phyloP scores from a whole-genome alignment of 495 filamentous ascomycete species.

The Cetradonia linearis region DNA sequence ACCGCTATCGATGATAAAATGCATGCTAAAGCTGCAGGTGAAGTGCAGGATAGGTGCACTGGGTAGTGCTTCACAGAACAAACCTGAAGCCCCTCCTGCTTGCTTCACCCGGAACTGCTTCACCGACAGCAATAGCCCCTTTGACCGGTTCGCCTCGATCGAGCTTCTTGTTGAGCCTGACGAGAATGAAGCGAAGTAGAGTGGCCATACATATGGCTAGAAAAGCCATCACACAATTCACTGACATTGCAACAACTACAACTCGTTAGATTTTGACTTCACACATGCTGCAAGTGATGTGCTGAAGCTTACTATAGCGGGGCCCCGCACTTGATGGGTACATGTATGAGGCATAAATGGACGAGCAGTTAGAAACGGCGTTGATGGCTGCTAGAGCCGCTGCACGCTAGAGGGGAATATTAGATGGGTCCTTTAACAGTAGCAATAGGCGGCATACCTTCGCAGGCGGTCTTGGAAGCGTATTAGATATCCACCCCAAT shows the following conservation, averaged over 20 bases:
- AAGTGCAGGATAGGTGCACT: not conserved
- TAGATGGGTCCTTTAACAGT: not conserved
- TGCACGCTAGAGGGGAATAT: conserved; percentile 40
- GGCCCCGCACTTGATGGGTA: conserved; percentile 45
- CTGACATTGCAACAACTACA: conserved; percentile 56
- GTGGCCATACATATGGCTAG: conserved; percentile 59
- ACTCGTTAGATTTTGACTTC: not conserved
- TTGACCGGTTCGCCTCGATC: conserved; percentile 42
- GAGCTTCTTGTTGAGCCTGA: conserved; percentile 61
- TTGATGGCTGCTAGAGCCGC: conserved; percentile 76
- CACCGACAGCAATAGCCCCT: conserved; percentile 29
- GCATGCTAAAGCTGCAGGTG: not conserved
- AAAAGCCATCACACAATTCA: conserved; percentile 59
- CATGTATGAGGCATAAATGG: conserved; percentile 70
- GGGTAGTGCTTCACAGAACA: conserved; percentile 33
- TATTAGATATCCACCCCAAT: conserved; percentile 71
- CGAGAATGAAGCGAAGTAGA: conserved; percentile 52
- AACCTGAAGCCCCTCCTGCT: conserved; percentile 55
- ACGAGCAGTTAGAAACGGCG: conserved; percentile 59
- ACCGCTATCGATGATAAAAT: not conserved
- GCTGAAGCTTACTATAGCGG: conserved; percentile 33
- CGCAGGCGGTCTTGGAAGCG: conserved; percentile 69
- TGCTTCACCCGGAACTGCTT: conserved; percentile 42
- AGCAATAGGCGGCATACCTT: conserved; percentile 35
- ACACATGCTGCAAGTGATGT: not conserved